Base-by-base conservation (phyloP, 2,329 filamentous ascomycete genomes). In the Ascochyta viciae-villosae region DNA sequence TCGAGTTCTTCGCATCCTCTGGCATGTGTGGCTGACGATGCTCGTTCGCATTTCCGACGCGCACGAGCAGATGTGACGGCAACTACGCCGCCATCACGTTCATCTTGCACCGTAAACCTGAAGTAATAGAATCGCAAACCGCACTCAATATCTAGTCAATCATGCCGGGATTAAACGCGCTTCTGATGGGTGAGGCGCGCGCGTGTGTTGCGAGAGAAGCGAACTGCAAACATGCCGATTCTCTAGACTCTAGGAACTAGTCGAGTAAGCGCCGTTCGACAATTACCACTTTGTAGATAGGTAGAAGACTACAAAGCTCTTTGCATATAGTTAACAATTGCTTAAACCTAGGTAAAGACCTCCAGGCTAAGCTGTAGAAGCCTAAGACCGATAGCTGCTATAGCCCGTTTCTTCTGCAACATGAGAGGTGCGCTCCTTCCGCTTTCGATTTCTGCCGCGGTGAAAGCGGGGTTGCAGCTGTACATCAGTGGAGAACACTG, bases 1-100 rank as follows among this genome's bases (percentile, higher is more conserved):
- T 29, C 29, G 37, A 43, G 22, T 8, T 39, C 37, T 2, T 31
- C 40, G 38, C 26, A 41, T 33, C 10, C 41, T 34, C 7, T 43
- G 43, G 42, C 6, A 12, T 27, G 34, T 45, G 29, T 50, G 52
- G 52, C 52, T 45, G 52, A 42, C 23, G 22, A 29, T 41, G 46
- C 52, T 37, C 24, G 42, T 31, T 43, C 42, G 37, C 41, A 24
- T 38, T 26, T 24, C 37, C 46, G 46, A 22, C 19, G 12, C 26
- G 31, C 38, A 48, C 44, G 33, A 51, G 47, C 31, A 19, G 42
- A 10, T 51, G 31, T 29, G 19, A 42, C 42, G 42, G 47, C 31
- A 39, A 39, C 37, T 38, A 27, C 38, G 47, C 46, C 37, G 23
- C 31, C 23, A 12, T 51, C 35, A 34, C 27, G 23, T 27, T 34